A percentile compares a stretch with the other conserved stretches of the same genome.
Conservation (phyloP, 257 asterid species). For the Solanum verrucosum region DNA sequence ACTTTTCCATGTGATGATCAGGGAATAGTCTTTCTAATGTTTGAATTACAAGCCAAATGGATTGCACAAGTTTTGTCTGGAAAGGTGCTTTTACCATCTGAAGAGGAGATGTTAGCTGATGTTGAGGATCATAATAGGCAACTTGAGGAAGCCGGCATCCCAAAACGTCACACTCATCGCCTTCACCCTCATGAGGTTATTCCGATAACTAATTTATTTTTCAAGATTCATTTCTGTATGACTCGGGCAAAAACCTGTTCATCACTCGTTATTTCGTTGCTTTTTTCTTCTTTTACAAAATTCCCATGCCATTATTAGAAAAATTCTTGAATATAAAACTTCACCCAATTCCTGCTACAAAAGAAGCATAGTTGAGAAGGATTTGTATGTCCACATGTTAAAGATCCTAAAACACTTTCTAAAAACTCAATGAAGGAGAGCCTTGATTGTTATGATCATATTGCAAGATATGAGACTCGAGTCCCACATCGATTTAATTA, state of each 20-base stretch:
- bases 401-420: background rate
- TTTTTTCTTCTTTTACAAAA: background rate
- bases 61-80: constrained; percentile 43
- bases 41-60: constrained; percentile 63
- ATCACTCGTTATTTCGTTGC: background rate
- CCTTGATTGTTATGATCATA: background rate
- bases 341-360: background rate
- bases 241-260: background rate
- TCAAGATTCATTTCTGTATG: background rate
- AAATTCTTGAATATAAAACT: background rate
- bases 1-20: background rate
- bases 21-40: constrained; percentile 14
- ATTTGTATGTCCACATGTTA: background rate
- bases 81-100: constrained; percentile 16
- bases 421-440: background rate
- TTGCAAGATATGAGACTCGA: no score
- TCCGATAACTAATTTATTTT: background rate
- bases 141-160: constrained; percentile 11
- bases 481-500: no score
- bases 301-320: background rate
- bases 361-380: background rate
- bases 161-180: constrained; percentile 32
- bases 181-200: background rate
- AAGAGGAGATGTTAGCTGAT: constrained; percentile 38
- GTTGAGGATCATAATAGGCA: constrained; percentile 18